Conservation (phyloP, 169 alveolate genomes). For the Fabrea salina region DNA sequence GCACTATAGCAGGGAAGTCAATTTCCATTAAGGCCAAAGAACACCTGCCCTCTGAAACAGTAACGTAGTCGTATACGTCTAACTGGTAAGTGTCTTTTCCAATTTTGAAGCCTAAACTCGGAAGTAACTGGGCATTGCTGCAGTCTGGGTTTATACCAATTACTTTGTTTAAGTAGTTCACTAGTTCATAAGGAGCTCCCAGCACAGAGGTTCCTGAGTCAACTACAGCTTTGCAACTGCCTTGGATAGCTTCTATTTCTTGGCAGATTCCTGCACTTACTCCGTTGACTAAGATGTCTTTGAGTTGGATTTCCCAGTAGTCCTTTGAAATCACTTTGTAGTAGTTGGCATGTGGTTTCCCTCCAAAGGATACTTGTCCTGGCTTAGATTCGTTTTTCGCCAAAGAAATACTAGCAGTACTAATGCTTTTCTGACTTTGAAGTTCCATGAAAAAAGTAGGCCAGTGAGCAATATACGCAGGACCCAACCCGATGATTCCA, state of each 20-base stretch:
- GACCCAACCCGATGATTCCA: conserved; percentile 21
- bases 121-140: not conserved
- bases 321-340: not conserved
- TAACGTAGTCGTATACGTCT: not conserved
- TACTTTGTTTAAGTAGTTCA: not conserved
- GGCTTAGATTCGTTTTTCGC: not conserved
- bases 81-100: not conserved
- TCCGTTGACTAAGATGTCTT: not conserved
- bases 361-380: not conserved
- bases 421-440: not conserved
- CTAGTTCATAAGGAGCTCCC: not conserved
- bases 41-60: not conserved
- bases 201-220: conserved; percentile 26
- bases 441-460: not conserved
- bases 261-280: not conserved
- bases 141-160: not conserved
- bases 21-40: conserved; percentile 16
- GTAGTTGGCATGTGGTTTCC: not conserved
- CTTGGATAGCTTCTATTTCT: not conserved
- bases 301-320: not conserved
- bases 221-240: conserved; percentile 18
- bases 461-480: not conserved
- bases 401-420: not conserved
- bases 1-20: conserved; percentile 4
- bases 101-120: not conserved